Base-by-base conservation (phyloP, 805 yeast genomes). In the Sporopachydermia lactativora region DNA sequence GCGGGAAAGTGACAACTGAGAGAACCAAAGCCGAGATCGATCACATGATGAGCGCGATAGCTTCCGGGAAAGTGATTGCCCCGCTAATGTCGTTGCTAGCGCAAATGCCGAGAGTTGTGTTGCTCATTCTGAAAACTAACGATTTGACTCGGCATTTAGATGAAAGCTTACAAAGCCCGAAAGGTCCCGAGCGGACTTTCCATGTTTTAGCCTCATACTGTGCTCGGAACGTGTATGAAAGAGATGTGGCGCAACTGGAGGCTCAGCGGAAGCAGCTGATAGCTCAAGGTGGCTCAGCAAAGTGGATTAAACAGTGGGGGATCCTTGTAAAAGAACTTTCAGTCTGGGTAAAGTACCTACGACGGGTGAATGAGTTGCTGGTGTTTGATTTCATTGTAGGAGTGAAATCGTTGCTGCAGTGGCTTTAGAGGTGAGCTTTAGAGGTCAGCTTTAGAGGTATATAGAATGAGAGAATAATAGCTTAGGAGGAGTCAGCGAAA, bases 81-180 rank as follows among this genome's bases (percentile, higher is more conserved):
- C 81, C 79, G 49, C 64, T 92, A 51, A 88, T 92, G 94, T 61
- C 70, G 13, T 70, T 92, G 38, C 64, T 92, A 35, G 74, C 88
- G 8, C 63, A 70, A 13, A 75, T 92, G 62, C 99, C 99, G 1
- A 66, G 88, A 36, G 75, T 88, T 14, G 95, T 92, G 16, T 58
- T 92, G 18, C 66, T 92, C 45, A 83, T 92, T 38, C 64, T 92
- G 52, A 92, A 92, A 55, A 94, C 99, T 0, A 92, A 92, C 55
- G 99, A 92, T 61, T 66, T 92, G 39, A 85, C 95, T 0, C 69
- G 99, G 51, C 80, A 77, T 50, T 64, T 92, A 38, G 98, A 92
- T 58, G 97, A 89, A 52, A 66, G 72, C 42, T 66, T 89, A 42
- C 72, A 81, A 38, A 76, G 77, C 45, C 94, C 96, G 1, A 60